Percentiles rank a stretch among this genome's conserved stretches.
These are phyloP conservation scores for Fusarium denticulatum DNA, from an alignment of 2,329 filamentous ascomycete genomes.

Conservation along the genomic window DNA sequence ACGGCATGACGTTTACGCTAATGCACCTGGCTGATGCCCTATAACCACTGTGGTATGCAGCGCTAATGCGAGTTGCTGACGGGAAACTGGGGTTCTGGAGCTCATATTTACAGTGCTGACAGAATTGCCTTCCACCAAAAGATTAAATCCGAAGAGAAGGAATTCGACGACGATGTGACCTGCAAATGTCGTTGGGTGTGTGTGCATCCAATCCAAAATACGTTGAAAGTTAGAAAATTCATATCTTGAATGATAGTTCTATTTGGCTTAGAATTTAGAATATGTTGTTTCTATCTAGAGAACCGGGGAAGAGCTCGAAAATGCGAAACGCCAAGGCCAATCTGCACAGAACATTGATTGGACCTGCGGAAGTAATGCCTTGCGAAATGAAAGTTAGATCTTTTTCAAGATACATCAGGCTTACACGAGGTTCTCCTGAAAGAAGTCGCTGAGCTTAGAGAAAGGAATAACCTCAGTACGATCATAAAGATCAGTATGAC, in stretches of 20 bases:
- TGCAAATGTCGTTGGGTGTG: no score
- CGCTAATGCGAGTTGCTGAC: background rate
- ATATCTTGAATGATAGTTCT: no score
- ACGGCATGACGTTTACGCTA: background rate
- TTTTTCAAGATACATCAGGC: no score
- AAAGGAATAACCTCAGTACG: background rate
- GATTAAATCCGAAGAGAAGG: background rate
- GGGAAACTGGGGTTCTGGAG: background rate
- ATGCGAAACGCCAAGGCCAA: background rate
- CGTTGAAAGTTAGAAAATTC: no score
- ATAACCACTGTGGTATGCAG: rapidly evolving
- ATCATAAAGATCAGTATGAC: background rate
- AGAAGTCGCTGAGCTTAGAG: background rate
- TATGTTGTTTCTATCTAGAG: background rate
- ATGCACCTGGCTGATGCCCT: background rate
- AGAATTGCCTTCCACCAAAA: background rate
- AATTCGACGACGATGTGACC: background rate
- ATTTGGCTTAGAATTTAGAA: no score
- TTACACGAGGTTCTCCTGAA: background rate
- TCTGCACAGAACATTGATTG: background rate
- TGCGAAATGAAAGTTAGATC: background rate
- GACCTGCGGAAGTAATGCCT: background rate
- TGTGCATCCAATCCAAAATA: no score
- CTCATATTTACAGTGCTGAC: background rate
- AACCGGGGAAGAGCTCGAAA: background rate